Base-by-base conservation (phyloP, 148 eudicot species). In the Cornus kousa region DNA sequence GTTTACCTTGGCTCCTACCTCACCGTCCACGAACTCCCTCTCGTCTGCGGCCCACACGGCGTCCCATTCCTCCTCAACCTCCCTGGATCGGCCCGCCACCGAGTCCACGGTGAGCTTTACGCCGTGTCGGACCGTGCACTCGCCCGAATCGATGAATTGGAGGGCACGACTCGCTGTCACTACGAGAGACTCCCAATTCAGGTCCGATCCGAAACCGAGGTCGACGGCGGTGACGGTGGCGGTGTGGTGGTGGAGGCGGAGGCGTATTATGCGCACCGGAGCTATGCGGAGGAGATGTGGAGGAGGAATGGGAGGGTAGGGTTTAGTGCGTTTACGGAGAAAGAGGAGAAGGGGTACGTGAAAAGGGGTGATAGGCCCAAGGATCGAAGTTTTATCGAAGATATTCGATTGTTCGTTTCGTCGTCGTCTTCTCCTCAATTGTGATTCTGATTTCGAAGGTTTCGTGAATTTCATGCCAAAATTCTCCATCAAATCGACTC, bases 61-160 rank as follows among this genome's bases (percentile, higher is more conserved):
- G 83, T 93, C 74, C 97, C 97, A 60, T 93, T 91, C 85, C 79
- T 93, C 23, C 87, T 93, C 82, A 83, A 91, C 85, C 74, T 76
- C 22, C 88, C 89, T 35, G 92, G 91, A 8, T 80, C 82, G 37
- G 93, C 89, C 11, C 78, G 88, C n/a, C 83, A 83, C 16, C 85
- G 86, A 17, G 87, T 93, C 69, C 48, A 22, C 37, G 97, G 97
- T 16, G 97, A 93, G 83, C 82, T 93, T 0, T 93, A 93, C 81
- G 75, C 87, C 3, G 97, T 91, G 0, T 85, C 97, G 32, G 80
- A 55, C 35, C 79, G 20, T 62, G 97, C 81, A 0, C 67, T 85
- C 66, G 73, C 50, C 69, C 86, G 81, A 16, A 78, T 93, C 74
- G 97, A 93, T 33, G 89, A 88, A 72, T 82, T 93, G 9, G 97